phyloP scores from a whole-genome alignment of 2,329 filamentous ascomycete genomes.

The Chalaropsis ovoidea region DNA sequence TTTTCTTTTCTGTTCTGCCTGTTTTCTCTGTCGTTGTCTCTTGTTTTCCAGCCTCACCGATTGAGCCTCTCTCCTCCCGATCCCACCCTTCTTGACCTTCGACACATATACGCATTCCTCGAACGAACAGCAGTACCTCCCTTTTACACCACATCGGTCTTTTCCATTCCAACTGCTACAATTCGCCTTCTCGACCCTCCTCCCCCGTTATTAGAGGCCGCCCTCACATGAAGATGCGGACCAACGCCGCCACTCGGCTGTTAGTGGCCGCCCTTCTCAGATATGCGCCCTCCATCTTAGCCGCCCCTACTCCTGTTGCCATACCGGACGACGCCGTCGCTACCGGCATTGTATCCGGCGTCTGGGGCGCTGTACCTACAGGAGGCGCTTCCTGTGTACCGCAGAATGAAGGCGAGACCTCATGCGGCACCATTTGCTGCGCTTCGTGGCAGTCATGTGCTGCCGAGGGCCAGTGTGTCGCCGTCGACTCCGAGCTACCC shows the following conservation, averaged over 20 bases:
- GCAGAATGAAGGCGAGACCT: conserved; percentile 43
- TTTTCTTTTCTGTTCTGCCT: background rate
- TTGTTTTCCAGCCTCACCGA: background rate
- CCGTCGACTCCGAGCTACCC: conserved; percentile 36
- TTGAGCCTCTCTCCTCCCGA: background rate
- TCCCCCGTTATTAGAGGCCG: background rate
- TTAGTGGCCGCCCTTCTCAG: conserved; percentile 15
- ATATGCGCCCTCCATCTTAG: conserved; percentile 16
- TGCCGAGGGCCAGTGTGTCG: conserved; percentile 46
- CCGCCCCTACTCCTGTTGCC: conserved; percentile 18
- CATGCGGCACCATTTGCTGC: conserved; percentile 63
- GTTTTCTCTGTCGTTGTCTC: background rate
- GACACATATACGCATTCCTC: background rate
- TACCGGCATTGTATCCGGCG: conserved; percentile 47
- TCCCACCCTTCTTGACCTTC: background rate
- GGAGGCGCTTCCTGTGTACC: conserved; percentile 43
- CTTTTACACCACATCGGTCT: background rate
- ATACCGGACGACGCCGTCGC: conserved; percentile 30
- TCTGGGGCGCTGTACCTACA: conserved; percentile 38
- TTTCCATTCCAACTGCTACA: conserved; percentile 9
- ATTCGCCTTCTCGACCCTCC: background rate
- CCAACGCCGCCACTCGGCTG: conserved; percentile 11
- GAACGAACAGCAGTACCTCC: background rate
- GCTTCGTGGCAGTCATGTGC: conserved; percentile 59
- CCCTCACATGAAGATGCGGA: conserved; percentile 5